Percentiles rank a stretch among this genome's conserved stretches.
Evolutionary conservation across 176 grass and related monocot genomes (phyloP).

Genomic region (Poa pratensis): DNA sequence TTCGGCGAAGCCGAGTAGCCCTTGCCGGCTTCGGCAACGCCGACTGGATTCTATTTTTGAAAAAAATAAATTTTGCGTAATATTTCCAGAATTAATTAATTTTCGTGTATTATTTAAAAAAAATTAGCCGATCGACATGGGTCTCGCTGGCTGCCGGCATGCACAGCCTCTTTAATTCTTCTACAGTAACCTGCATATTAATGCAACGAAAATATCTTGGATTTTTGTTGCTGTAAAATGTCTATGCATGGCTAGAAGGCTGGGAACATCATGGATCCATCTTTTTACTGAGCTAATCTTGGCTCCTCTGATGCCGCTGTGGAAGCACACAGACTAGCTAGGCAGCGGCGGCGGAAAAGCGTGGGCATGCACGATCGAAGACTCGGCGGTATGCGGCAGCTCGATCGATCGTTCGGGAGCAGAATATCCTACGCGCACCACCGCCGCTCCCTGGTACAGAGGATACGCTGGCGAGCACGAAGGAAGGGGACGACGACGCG

Average conservation of each 20-base stretch:
- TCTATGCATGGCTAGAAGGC: background rate
- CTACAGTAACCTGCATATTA: background rate
- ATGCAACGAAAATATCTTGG: background rate
- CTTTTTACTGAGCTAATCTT: background rate
- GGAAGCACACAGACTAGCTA: background rate
- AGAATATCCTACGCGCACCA: conserved; percentile 33
- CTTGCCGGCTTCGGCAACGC: no score
- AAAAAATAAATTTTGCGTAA: no score
- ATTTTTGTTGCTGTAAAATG: background rate
- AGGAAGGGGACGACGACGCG: conserved; percentile 18
- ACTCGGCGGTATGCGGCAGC: background rate
- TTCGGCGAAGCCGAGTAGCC: no score
- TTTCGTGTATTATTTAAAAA: no score
- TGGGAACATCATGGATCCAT: background rate
- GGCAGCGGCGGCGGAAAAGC: background rate
- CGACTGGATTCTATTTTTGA: no score
- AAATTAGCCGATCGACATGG: no score
- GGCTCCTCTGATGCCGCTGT: background rate
- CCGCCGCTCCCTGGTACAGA: background rate
- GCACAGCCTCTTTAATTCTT: background rate
- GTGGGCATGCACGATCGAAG: background rate
- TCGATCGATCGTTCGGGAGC: background rate
- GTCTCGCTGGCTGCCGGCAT: background rate
- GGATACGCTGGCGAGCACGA: conserved; percentile 47
- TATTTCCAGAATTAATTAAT: no score